Evolutionary conservation across 2,329 filamentous ascomycete genomes (phyloP).

Genomic region (Xylariomycetidae sp.): DNA sequence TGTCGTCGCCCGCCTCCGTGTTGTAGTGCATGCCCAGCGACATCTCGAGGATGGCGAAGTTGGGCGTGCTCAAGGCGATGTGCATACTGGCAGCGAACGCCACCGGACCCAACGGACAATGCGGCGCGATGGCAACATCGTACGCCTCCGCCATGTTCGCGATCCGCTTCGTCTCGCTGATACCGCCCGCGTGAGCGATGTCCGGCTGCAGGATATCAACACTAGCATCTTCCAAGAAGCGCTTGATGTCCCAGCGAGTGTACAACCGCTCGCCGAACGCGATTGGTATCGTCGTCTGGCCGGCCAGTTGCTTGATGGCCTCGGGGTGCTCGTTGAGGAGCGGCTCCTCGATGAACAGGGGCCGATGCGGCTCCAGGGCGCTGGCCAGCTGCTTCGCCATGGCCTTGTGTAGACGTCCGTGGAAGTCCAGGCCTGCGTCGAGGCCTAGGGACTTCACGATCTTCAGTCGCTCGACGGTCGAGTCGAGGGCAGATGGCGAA

Average conservation of each 20-base stretch:
- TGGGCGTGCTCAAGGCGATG: conserved; percentile 53
- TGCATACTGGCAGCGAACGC: conserved; percentile 67
- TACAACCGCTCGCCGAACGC: conserved; percentile 68
- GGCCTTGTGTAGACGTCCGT: conserved; percentile 70
- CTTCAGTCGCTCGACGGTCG: conserved; percentile 60
- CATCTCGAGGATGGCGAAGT: conserved; percentile 74
- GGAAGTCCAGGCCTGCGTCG: conserved; percentile 71
- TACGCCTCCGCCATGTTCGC: conserved; percentile 68
- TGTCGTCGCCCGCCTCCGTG: conserved; percentile 42
- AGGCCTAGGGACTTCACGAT: conserved; percentile 64
- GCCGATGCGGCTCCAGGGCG: conserved; percentile 59
- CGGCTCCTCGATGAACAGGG: conserved; percentile 73
- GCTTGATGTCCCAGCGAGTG: conserved; percentile 62
- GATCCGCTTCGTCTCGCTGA: conserved; percentile 64
- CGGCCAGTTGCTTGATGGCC: conserved; percentile 53
- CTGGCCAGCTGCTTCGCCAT: conserved; percentile 73
- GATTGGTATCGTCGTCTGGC: conserved; percentile 56
- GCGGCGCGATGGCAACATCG: conserved; percentile 66
- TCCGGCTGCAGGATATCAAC: conserved; percentile 72
- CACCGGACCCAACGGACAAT: conserved; percentile 68
- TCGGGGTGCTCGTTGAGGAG: conserved; percentile 63
- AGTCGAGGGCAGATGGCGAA: conserved; percentile 57
- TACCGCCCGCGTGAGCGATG: conserved; percentile 65
- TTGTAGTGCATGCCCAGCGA: conserved; percentile 77
- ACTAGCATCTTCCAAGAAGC: conserved; percentile 61